Evolutionary conservation across 202 grass and related monocot genomes (phyloP).

Genomic region (Schoenoplectus tabernaemontani): DNA sequence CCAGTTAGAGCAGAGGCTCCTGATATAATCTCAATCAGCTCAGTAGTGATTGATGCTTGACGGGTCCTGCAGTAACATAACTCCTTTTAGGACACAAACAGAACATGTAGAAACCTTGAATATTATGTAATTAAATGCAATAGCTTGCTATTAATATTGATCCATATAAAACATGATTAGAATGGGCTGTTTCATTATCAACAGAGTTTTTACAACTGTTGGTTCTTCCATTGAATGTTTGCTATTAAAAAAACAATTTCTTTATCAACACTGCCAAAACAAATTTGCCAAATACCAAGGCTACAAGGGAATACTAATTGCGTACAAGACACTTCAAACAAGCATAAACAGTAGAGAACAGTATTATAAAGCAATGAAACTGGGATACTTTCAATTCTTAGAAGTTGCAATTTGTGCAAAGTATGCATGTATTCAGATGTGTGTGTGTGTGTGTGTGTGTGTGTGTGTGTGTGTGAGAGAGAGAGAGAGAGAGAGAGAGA

Average conservation of each 20-base stretch:
- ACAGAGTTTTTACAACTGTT: not conserved
- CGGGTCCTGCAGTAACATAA: constrained; percentile 68
- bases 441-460: too few relatives aligned
- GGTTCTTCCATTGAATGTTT: not conserved
- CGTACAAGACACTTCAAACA: not conserved
- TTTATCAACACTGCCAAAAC: not conserved
- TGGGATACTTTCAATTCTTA: not conserved
- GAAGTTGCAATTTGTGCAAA: not conserved
- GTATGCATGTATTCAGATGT: not conserved
- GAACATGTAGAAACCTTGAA: not conserved
- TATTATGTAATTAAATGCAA: not conserved
- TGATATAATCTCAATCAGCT: constrained; percentile 92
- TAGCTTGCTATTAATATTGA: not conserved
- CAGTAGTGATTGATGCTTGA: constrained; percentile 90
- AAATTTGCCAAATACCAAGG: not conserved
- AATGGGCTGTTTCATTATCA: not conserved
- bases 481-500: not conserved
- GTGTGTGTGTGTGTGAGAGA: too few relatives aligned
- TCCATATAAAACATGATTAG: too few relatives aligned
- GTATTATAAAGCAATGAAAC: not conserved
- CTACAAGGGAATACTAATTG: not conserved
- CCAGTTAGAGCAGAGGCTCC: constrained; percentile 89
- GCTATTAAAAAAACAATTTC: not conserved
- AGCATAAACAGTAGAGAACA: not conserved
- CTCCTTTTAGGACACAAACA: not conserved